Evolutionary conservation across 2,329 filamentous ascomycete genomes (phyloP).

Genomic region (Pseudomassariella vexata): DNA sequence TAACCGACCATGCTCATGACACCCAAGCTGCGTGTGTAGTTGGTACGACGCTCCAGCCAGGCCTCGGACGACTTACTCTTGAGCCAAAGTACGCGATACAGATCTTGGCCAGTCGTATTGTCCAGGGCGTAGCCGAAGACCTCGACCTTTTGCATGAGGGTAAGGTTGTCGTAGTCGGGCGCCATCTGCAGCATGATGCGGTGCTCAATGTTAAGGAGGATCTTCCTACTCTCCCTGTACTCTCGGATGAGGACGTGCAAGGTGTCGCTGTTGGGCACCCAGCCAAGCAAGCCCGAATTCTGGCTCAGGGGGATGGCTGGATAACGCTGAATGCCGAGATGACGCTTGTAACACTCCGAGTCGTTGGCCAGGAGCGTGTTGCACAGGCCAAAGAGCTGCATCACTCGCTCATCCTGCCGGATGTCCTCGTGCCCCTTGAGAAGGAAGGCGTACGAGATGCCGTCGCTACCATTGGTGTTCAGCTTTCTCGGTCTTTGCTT

Average conservation of each 20-base stretch:
- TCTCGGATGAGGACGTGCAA: conserved; percentile 94
- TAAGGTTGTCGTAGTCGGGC: conserved; percentile 96
- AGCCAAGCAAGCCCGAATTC: conserved; percentile 89
- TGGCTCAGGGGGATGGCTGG: conserved; percentile 96
- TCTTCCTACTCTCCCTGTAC: conserved; percentile 95
- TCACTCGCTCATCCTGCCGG: conserved; percentile 95
- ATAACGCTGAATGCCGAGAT: conserved; percentile 93
- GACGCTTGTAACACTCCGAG: conserved; percentile 92
- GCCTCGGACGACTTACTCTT: conserved; percentile 98
- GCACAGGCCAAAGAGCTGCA: conserved; percentile 97
- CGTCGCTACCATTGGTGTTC: conserved; percentile 83
- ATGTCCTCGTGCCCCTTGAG: conserved; percentile 99
- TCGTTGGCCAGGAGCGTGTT: conserved; percentile 94
- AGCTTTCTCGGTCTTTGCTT: conserved; percentile 94
- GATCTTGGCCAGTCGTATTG: conserved; percentile 96
- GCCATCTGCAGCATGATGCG: conserved; percentile 99
- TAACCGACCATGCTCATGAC: conserved; percentile 99
- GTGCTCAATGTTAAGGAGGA: conserved; percentile 97
- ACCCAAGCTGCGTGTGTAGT: conserved; percentile 92
- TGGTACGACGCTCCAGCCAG: conserved; percentile 96
- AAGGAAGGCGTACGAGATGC: conserved; percentile 77
- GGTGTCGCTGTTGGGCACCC: conserved; percentile 97
- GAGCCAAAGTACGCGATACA: conserved; percentile 96
- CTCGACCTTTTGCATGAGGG: conserved; percentile 99
- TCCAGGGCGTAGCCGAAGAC: conserved; percentile 98